These are phyloP conservation scores for Rubus parviflorus DNA, from an alignment of 306 rosid genomes.

Conservation along the genomic window DNA sequence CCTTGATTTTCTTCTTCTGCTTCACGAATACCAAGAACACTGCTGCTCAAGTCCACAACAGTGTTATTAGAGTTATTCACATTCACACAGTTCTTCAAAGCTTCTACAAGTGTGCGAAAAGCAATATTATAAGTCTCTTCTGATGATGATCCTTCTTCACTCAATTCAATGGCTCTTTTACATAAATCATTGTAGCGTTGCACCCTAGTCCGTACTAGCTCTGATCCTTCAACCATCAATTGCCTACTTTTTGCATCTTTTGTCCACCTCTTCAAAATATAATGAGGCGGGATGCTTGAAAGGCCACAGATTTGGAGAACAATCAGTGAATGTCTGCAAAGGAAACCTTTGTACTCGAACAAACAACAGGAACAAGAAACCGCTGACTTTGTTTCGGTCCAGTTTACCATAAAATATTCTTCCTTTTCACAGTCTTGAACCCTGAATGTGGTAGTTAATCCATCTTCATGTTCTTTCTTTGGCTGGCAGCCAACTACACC, in stretches of 20 bases:
- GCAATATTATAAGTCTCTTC: conserved; percentile 72
- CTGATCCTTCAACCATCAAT: conserved; percentile 47
- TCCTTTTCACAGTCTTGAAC: conserved; percentile 87
- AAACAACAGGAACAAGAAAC: conserved; percentile 81
- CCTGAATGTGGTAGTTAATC: conserved; percentile 50
- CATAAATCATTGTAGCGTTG: conserved; percentile 83
- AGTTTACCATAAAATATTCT: conserved; percentile 61
- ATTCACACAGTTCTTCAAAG: conserved; percentile 78
- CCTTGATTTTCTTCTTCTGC: conserved; percentile 60
- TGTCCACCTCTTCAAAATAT: conserved; percentile 82
- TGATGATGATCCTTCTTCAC: conserved; percentile 90
- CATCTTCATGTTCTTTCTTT: conserved; percentile 66
- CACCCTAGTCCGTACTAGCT: conserved; percentile 56
- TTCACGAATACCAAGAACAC: conserved; percentile 51
- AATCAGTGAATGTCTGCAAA: conserved; percentile 80
- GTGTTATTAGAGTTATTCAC: conserved; percentile 59
- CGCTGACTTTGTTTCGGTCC: conserved; percentile 69
- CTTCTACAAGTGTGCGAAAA: conserved; percentile 63
- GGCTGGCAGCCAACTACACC: conserved; percentile 94
- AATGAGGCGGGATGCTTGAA: conserved; percentile 75
- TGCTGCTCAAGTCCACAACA: conserved; percentile 54
- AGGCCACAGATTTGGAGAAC: conserved; percentile 86
- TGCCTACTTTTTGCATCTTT: conserved; percentile 74
- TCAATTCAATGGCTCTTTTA: conserved; percentile 71
- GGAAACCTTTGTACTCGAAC: conserved; percentile 90